Evolutionary conservation across 441 rosid species (phyloP), one percentile per base, ranked within the genome.

Genomic region (Biscutella auriculata): DNA sequence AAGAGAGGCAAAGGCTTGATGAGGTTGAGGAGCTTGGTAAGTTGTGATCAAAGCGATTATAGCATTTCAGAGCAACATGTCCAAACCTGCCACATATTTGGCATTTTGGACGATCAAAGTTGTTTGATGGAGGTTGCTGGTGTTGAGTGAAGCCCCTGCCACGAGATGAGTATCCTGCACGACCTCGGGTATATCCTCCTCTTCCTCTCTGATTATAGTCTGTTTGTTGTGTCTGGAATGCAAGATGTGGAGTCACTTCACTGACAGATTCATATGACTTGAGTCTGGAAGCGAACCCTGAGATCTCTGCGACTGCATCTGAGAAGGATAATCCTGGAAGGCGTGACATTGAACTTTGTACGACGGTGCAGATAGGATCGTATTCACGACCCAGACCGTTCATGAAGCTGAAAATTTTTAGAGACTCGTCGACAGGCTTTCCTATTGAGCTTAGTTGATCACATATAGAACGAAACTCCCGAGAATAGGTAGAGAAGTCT

Each of bases 401-500:
- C 10, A 45, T 5, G 15, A 48, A 48, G 0, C 25, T 28, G 0
- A 48, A 48, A 0, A 48, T 15, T 0, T 48, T 29, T 9, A 48
- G 29, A 0, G 23, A 7, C 2, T 48, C 53, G 0, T 48, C 37
- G 1, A 48, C 26, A 0, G 13, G 53, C 0, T 48, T 48, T 0
- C 53, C 37, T 2, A 48, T 48, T 0, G 37, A 48, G 5, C 37
- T 48, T 0, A 48, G 25, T 0, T 29, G 23, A 3, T 29, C 53
- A 48, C 53, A 29, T 0, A 48, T 0, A 0, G 25, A 8, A 0
- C 21, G n/a, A 2, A 56, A 42, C 9, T 29, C 9, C 0, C 6
- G 29, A 19, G 2, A 19, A 0, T 42, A 42, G 0, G 0, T 1
- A 0, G 1, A 0, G 0, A 42, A 19, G 0, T 8, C n/a, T 15